Base-by-base conservation (phyloP, 495 filamentous ascomycete genomes). In the Articulospora tetracladia region DNA sequence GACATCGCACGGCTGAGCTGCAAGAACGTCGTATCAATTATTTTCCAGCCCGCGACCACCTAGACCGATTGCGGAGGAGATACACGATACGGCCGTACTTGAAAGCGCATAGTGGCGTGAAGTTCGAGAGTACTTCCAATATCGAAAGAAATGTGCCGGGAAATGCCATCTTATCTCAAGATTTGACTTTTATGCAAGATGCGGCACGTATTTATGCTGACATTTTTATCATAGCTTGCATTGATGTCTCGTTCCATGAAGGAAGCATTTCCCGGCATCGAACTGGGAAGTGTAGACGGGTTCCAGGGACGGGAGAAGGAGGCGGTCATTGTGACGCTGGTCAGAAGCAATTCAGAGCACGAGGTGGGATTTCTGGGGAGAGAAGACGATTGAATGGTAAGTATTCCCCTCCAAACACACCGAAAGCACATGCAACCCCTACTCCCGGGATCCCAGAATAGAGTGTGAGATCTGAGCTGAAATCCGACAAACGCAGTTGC, bases 231-330 rank as follows among this genome's bases (percentile, higher is more conserved):
- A 23, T 63, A 87, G 83, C 78, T 97, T 8, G 84, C 88, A 1
- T 73, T 96, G 0, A 76, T 98, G 53, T 82, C 91, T 1, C 80
- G 84, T 41, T 70, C 79, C 59, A 78, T 98, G 19, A 91, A 93
- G 58, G 89, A 93, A 54, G 76, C 77, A 46, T 96, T 89, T 62
- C 87, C 87, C 0, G 92, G 86, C 2, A 83, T 99, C 15, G 94
- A 99, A 70, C 74, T 98, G 19, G 94, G 94, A 25, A 96, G 89
- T 65, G 91, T 99, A 2, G 94, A 99, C 73, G 93, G 92, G 7
- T 99, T 99, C 70, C 94, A 99, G 70, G 94, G 94, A 36, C 81
- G 94, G 13, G 94, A 99, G 74, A 98, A 99, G 73, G 94, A 99
- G 70, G 94, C 89, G 1, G 88, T 99, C 36, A 83, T 99, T 30